phyloP scores from a whole-genome alignment of 768 basidiomycete species.

The Pulveroboletus ravenelii region DNA sequence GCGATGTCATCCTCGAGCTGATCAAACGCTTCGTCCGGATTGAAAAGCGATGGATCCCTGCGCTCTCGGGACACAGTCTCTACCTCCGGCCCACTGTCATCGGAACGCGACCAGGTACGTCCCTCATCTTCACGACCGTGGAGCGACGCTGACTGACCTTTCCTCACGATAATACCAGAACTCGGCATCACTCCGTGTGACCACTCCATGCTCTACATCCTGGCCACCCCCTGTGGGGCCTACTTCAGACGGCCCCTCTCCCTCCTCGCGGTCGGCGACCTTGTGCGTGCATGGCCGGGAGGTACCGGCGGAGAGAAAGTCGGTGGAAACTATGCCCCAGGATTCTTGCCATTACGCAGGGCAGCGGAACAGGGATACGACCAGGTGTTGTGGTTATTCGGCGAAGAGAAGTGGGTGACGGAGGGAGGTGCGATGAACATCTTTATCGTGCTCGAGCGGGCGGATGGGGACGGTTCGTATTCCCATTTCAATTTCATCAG shows the following conservation, averaged over 20 bases:
- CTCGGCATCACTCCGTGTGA: slow-evolving; percentile 72
- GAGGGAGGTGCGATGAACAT: slow-evolving; percentile 82
- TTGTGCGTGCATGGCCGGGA: slow-evolving; percentile 79
- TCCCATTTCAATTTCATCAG: not conserved
- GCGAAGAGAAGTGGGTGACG: slow-evolving; percentile 48
- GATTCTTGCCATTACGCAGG: slow-evolving; percentile 57
- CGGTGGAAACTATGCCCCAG: slow-evolving; percentile 60
- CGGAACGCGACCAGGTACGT: slow-evolving; percentile 38
- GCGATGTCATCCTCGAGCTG: slow-evolving; percentile 43
- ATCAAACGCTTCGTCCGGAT: slow-evolving; percentile 63
- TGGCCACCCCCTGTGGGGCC: slow-evolving; percentile 57
- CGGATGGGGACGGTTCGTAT: slow-evolving; percentile 45
- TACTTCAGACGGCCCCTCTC: slow-evolving; percentile 53
- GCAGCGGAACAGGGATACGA: slow-evolving; percentile 67
- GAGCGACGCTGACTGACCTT: not conserved
- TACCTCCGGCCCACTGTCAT: slow-evolving; percentile 84
- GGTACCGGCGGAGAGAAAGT: slow-evolving; percentile 65
- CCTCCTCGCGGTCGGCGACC: slow-evolving; percentile 61
- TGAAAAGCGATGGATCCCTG: slow-evolving; percentile 86
- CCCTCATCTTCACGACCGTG: not conserved
- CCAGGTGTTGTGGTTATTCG: slow-evolving; percentile 77
- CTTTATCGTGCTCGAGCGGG: slow-evolving; percentile 58
- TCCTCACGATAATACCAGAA: slow-evolving; percentile 22
- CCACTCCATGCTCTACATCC: slow-evolving; percentile 81
- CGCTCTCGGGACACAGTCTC: slow-evolving; percentile 65